Evolutionary conservation across 139 green algal species (phyloP).

Genomic region (Bryopsis sp.): DNA sequence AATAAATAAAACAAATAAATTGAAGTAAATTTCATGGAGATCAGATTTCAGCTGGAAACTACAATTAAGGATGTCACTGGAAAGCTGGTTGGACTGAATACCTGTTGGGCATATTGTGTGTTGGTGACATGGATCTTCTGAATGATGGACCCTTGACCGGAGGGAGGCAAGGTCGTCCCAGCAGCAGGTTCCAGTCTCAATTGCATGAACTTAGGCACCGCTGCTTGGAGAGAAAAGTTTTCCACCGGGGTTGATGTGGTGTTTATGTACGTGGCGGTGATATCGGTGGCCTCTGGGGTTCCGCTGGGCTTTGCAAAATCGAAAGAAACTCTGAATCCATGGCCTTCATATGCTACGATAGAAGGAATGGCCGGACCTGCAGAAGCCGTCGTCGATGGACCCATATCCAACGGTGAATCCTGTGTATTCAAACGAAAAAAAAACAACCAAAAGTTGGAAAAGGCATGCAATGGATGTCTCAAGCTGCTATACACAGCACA

Average conservation of each 20-base stretch:
- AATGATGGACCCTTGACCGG: conserved; percentile 28
- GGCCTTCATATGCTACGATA: conserved; percentile 50
- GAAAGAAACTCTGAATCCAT: conserved; percentile 58
- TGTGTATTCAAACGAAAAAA: conserved; percentile 20
- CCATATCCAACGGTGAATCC: neutral
- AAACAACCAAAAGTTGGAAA: conserved; percentile 26
- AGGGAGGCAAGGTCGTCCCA: conserved; percentile 34
- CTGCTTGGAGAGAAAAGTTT: conserved; percentile 83
- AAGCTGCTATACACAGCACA: neutral
- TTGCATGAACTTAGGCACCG: conserved; percentile 87
- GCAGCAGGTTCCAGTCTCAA: conserved; percentile 68
- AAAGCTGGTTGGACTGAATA: too few species aligned
- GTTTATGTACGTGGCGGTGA: conserved; percentile 65
- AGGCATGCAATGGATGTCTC: neutral
- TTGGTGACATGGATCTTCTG: conserved; percentile 80
- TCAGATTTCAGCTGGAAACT: neutral
- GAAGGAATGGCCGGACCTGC: conserved; percentile 22
- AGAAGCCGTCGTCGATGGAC: conserved; percentile 4
- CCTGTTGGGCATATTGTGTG: conserved; percentile 55
- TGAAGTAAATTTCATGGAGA: neutral
- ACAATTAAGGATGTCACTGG: neutral
- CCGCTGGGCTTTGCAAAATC: conserved; percentile 41
- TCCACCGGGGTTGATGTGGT: conserved; percentile 35
- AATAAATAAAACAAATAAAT: neutral
- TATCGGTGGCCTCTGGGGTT: conserved; percentile 37